Percentiles rank a stretch among this genome's conserved stretches.
phyloP scores from a whole-genome alignment of 768 basidiomycete genomes.

The Boletus coccyginus region DNA sequence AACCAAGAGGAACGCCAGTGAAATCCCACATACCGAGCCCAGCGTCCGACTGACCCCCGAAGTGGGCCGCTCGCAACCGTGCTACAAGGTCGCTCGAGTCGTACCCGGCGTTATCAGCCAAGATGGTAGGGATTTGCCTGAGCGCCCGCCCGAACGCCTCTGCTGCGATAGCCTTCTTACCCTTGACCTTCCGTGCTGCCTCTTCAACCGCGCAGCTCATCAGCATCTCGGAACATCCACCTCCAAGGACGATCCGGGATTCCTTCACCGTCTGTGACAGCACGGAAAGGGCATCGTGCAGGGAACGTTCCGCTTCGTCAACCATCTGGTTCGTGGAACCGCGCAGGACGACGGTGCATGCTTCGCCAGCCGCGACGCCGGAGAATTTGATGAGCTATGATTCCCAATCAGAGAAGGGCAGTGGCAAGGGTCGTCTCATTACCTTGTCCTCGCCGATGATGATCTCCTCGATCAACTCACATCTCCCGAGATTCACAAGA shows the following conservation, averaged over 20 bases:
- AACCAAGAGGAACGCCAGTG: background rate
- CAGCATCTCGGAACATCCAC: slow-evolving; percentile 97
- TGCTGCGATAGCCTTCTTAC: slow-evolving; percentile 94
- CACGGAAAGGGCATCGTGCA: slow-evolving; percentile 97
- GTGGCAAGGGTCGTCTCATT: slow-evolving; percentile 5
- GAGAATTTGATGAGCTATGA: slow-evolving; percentile 97
- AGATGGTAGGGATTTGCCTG: slow-evolving; percentile 92
- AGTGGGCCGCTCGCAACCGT: slow-evolving; percentile 88
- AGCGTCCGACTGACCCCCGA: slow-evolving; percentile 80
- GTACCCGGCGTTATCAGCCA: slow-evolving; percentile 97
- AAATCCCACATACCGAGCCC: slow-evolving; percentile 70
- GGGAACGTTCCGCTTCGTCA: slow-evolving; percentile 95
- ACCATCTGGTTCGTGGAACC: slow-evolving; percentile 99
- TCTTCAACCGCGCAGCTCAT: slow-evolving; percentile 96
- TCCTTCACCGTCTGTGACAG: slow-evolving; percentile 98
- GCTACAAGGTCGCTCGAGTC: slow-evolving; percentile 96
- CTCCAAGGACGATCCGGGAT: slow-evolving; percentile 90
- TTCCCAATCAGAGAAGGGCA: background rate
- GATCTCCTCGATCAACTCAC: slow-evolving; percentile 96
- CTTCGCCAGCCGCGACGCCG: slow-evolving; percentile 95
- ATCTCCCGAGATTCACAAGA: slow-evolving; percentile 86
- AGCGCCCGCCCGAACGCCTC: slow-evolving; percentile 90
- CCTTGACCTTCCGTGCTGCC: slow-evolving; percentile 75
- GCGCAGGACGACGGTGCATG: slow-evolving; percentile 96
- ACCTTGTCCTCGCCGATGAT: slow-evolving; percentile 99